Conservation (phyloP, 1,284 basidiomycete species). For the Trametes hirsuta region DNA sequence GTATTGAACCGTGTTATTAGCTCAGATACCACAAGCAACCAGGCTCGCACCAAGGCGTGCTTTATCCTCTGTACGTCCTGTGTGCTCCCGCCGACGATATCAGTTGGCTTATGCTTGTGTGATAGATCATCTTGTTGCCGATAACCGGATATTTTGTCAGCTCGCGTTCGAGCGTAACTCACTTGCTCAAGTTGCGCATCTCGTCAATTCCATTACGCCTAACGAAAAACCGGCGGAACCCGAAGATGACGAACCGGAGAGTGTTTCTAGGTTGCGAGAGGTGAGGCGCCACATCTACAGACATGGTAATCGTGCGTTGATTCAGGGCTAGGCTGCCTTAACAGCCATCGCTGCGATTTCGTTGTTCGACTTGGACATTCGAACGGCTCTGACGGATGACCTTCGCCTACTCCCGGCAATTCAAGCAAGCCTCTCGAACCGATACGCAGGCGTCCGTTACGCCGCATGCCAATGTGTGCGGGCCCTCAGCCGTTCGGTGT, state of each 20-base stretch:
- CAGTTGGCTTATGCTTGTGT: background rate
- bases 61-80: conserved; percentile 64
- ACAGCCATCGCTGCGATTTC: conserved; percentile 72
- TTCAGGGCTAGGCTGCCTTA: conserved; percentile 59
- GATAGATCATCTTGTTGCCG: conserved; percentile 70
- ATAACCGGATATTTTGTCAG: conserved; percentile 68
- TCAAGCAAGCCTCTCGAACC: conserved; percentile 58
- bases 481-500: conserved; percentile 78
- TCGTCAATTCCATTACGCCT: conserved; percentile 59
- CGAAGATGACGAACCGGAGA: conserved; percentile 68
- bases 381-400: conserved; percentile 64
- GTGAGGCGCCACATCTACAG: conserved; percentile 39
- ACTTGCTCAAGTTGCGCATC: conserved; percentile 48
- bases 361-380: conserved; percentile 71
- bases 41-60: conserved; percentile 62
- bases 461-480: conserved; percentile 85
- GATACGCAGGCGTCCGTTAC: conserved; percentile 76
- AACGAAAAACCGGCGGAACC: conserved; percentile 42
- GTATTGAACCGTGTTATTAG: conserved; percentile 62
- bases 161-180: conserved; percentile 67
- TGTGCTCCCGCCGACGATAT: background rate
- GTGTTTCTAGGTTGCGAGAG: conserved; percentile 62
- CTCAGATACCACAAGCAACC: conserved; percentile 43
- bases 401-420: conserved; percentile 57
- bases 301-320: background rate